phyloP scores from a whole-genome alignment of 768 basidiomycete species.

The Lepiota brunneoincarnata region DNA sequence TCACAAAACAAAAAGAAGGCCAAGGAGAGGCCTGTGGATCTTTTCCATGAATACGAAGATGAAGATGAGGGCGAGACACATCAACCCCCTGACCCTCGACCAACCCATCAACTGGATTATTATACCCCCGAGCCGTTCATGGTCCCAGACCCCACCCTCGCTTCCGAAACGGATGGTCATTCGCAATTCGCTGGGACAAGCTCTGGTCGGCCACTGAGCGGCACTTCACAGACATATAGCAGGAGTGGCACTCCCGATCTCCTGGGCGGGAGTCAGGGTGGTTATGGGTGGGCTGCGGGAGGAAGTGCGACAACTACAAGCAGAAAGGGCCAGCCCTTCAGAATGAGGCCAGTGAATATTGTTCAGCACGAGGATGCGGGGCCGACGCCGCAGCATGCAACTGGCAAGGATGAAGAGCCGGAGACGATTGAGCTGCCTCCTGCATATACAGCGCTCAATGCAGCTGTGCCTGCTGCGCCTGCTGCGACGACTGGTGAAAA shows the following conservation, averaged over 20 bases:
- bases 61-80: constrained; percentile 38
- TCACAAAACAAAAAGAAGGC: constrained; percentile 29
- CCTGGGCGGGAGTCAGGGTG: constrained; percentile 16
- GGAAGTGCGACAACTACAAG: constrained; percentile 27
- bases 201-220: constrained; percentile 31
- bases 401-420: constrained; percentile 38
- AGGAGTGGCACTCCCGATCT: constrained; percentile 47
- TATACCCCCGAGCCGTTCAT: constrained; percentile 78
- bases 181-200: constrained; percentile 1
- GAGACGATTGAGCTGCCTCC: constrained; percentile 85
- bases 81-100: constrained; percentile 44
- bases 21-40: constrained; percentile 64
- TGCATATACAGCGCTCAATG: constrained; percentile 69
- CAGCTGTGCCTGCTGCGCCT: constrained; percentile 5
- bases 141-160: constrained; percentile 56
- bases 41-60: constrained; percentile 62
- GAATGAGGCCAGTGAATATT: constrained; percentile 73
- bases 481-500: not conserved
- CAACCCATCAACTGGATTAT: constrained; percentile 42
- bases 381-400: constrained; percentile 32
- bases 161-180: constrained; percentile 31
- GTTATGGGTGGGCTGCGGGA: constrained; percentile 16
- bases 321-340: constrained; percentile 46
- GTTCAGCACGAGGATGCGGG: constrained; percentile 88
- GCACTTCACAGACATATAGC: constrained; percentile 26